These are phyloP conservation scores for Fraxinus ornus DNA, from an alignment of 305 asterid genomes.

Conservation along the genomic window DNA sequence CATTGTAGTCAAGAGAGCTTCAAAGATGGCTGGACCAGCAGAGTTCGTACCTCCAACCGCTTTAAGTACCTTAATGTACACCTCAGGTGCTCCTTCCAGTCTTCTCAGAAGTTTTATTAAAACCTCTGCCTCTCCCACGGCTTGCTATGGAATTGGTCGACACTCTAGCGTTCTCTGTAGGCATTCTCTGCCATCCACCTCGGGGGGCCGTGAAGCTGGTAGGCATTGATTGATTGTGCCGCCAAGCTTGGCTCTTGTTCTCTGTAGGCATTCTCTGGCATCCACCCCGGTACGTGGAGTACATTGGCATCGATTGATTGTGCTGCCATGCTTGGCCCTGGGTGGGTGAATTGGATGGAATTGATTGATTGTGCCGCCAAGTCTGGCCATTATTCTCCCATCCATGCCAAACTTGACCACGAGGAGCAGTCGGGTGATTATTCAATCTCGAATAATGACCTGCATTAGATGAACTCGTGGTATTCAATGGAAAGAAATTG, in stretches of 20 bases:
- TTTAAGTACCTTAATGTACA: not conserved
- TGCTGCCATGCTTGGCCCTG: not conserved
- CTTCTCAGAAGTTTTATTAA: not conserved
- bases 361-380: not conserved
- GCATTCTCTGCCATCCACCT: not conserved
- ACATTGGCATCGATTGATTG: not conserved
- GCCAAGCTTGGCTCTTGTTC: not conserved
- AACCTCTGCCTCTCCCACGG: slow-evolving; percentile 16
- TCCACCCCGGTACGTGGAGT: slow-evolving; percentile 1
- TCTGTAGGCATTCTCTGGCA: not conserved
- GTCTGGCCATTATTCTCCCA: not conserved
- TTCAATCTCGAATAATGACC: slow-evolving; percentile 18
- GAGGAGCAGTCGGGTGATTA: not conserved
- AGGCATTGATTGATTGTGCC: not conserved
- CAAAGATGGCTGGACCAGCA: not conserved
- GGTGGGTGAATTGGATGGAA: not conserved
- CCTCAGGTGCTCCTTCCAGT: not conserved
- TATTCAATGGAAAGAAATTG: not conserved
- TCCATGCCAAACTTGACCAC: not conserved
- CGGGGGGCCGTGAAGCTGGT: not conserved
- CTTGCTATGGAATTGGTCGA: not conserved
- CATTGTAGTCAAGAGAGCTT: not conserved
- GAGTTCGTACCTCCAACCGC: not conserved
- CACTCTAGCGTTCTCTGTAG: not conserved
- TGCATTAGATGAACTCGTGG: not conserved